Evolutionary conservation across 148 eudicot species (phyloP).

Genomic region (Polygonum maritimum): DNA sequence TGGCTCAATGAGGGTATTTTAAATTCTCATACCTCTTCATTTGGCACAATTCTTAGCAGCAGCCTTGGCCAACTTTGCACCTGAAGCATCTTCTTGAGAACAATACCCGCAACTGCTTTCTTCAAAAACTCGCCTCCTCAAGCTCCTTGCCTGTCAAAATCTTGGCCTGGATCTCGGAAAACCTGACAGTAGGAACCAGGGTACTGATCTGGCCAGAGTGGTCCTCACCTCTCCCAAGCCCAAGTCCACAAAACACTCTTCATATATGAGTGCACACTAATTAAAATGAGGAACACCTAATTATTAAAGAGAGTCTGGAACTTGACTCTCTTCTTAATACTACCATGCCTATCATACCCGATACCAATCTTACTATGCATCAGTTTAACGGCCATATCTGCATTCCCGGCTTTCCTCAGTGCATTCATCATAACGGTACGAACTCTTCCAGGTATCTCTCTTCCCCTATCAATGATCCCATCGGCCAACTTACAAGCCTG

Average conservation of each 20-base stretch:
- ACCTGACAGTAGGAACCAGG: too few relatives aligned
- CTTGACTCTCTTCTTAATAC: constrained; percentile 76
- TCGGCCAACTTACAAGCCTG: constrained; percentile 97
- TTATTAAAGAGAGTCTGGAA: constrained; percentile 48
- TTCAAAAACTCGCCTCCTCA: too few relatives aligned
- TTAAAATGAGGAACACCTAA: constrained; percentile 13
- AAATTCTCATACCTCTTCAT: too few relatives aligned
- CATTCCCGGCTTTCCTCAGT: constrained; percentile 81
- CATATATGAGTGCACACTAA: not conserved
- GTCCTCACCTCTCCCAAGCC: too few relatives aligned
- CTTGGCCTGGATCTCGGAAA: too few relatives aligned
- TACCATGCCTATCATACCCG: constrained; percentile 84
- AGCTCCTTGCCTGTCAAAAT: too few relatives aligned
- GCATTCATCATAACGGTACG: constrained; percentile 85
- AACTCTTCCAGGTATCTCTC: constrained; percentile 89
- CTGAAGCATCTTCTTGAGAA: too few relatives aligned
- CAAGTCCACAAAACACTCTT: not conserved
- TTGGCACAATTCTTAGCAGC: too few relatives aligned
- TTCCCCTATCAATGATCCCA: constrained; percentile 79
- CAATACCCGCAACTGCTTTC: too few relatives aligned
- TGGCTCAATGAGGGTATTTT: too few relatives aligned
- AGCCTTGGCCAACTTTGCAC: too few relatives aligned
- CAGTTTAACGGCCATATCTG: constrained; percentile 81
- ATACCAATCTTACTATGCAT: constrained; percentile 95
- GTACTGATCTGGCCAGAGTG: too few relatives aligned